Base-by-base conservation (phyloP, 2,329 filamentous ascomycete species). In the Diaporthe ilicicola region DNA sequence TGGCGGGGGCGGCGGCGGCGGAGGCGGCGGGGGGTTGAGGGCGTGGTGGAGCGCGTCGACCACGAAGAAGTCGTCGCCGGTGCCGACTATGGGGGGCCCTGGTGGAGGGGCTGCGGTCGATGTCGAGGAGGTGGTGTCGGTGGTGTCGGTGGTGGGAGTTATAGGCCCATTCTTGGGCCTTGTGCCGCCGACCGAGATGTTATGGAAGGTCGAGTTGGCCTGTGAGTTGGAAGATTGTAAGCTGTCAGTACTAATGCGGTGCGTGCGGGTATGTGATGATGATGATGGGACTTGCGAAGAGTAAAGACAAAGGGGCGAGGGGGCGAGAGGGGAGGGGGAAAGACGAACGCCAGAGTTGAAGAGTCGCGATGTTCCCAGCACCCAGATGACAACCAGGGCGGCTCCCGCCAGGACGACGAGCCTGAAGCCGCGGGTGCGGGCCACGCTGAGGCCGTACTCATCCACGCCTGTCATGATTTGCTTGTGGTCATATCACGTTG, bases 1-100 rank as follows among this genome's bases (percentile, higher is more conserved):
- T 4, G 69, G 68, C 8, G 68, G 64, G n/a, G 64, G 69, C 17
- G 69, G 69, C 1, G 71, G 71, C 1, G 70, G 65, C 3, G 70
- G 64, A 8, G 70, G 64, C 1, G 70, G 55, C 1, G 70, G 70
- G 1, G 71, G 71, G 64, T 71, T 67, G 50, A 71, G 64, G 32
- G 55, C 51, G 34, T 59, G 53, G 51, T 71, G 64, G 1, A 73
- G 68, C 22, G 71, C 71, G 44, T 73, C 69, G 51, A 48, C 62
- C 32, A 71, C 50, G 65, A 69, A 65, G 56, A 73, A 73, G 65
- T 55, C 67, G 55, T 72, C 71, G 64, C 71, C 71, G 4, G 55
- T 50, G 66, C 66, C 66, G 9, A 68, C 66, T 59, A 51, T 59
- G 4, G 66, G 66, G 12, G 66, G 66, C 6, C 53, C 66, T 17